Evolutionary conservation across 176 grass and related monocot species (phyloP).

Genomic region (bread wheat (Triticum aestivum)): DNA sequence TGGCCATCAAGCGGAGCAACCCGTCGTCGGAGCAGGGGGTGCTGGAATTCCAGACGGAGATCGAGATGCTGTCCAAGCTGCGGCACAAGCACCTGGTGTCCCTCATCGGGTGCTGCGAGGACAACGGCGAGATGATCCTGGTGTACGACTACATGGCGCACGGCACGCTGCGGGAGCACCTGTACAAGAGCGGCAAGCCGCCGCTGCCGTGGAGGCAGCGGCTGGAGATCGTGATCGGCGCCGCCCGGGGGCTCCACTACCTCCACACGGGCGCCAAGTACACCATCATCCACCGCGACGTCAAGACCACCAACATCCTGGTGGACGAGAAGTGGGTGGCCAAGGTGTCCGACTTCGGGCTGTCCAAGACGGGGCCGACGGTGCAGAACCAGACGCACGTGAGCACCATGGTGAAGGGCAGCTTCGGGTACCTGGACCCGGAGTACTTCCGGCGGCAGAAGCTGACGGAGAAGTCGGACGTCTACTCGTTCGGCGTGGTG

Average conservation of each 20-base stretch:
- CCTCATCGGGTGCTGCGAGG: constrained; percentile 52
- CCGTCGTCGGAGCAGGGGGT: constrained; percentile 49
- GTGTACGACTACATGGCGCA: constrained; percentile 55
- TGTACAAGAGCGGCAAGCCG: constrained; percentile 60
- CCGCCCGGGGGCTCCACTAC: constrained; percentile 73
- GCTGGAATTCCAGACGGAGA: constrained; percentile 53
- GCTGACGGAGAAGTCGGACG: constrained; percentile 76
- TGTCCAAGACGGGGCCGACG: constrained; percentile 72
- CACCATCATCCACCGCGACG: constrained; percentile 88
- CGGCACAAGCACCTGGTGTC: constrained; percentile 57
- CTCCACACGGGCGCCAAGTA: constrained; percentile 83
- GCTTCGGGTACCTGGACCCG: constrained; percentile 83
- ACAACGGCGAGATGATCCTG: constrained; percentile 46
- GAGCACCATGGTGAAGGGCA: constrained; percentile 89
- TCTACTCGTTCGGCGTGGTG: constrained; percentile 82
- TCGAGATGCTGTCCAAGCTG: constrained; percentile 57
- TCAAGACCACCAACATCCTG: constrained; percentile 87
- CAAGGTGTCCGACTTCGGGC: constrained; percentile 79
- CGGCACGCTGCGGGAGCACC: constrained; percentile 49
- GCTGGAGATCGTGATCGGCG: constrained; percentile 74
- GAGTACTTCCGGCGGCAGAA: constrained; percentile 82
- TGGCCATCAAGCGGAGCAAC: constrained; percentile 54
- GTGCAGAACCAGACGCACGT: constrained; percentile 71
- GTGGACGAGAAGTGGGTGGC: constrained; percentile 74
- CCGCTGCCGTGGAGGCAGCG: constrained; percentile 62